Base-by-base conservation (phyloP, 768 basidiomycete species). In the Kwoniella sp. region DNA sequence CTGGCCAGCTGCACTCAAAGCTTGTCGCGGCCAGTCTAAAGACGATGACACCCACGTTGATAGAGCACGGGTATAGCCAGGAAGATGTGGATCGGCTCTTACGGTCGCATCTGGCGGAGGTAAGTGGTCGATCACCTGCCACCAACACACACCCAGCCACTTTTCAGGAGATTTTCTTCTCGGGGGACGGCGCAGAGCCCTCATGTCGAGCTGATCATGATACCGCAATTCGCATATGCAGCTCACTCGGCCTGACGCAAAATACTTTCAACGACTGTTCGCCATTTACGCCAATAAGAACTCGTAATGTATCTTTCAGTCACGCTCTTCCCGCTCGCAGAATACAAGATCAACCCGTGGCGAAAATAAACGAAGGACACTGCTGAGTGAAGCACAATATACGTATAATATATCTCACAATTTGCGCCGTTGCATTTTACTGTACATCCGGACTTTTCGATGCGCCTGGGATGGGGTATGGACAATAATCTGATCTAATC, bases 201-300 rank as follows among this genome's bases (percentile, higher is more conserved):
- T 56, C 17, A 17, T 2, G 26, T 22, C 55, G 12, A 37, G 13
- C 22, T 45, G 41, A 17, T 30, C 30, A 7, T 64, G 11, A 22
- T 41, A 26, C 17, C 28, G 22, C 15, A 26, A 45, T 34, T 15
- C 48, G 50, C 53, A 31, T 29, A 31, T n/a, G 30, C 20, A 73
- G 73, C 45, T 74, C 23, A 54, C 57, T 11, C 51, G 50, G 8
- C 59, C 67, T 20, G 57, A 69, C 25, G 62, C 73, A n/a, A 55
- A 59, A 12, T 74, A 67, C 53, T 69, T 65, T 29, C 79, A 80
- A 41, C 58, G 75, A 15, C 55, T 73, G 2, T 75, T 72, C 30
- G 74, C 76, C 12, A 71, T 78, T 4, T 77, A 73, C 59, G 79
- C 75, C 0, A 64, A 41, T 17, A 76, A 76, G 58, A 53, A 45